Conservation (phyloP, 805 yeast genomes). For the Saccharomycopsis oosterbeekiorum region DNA sequence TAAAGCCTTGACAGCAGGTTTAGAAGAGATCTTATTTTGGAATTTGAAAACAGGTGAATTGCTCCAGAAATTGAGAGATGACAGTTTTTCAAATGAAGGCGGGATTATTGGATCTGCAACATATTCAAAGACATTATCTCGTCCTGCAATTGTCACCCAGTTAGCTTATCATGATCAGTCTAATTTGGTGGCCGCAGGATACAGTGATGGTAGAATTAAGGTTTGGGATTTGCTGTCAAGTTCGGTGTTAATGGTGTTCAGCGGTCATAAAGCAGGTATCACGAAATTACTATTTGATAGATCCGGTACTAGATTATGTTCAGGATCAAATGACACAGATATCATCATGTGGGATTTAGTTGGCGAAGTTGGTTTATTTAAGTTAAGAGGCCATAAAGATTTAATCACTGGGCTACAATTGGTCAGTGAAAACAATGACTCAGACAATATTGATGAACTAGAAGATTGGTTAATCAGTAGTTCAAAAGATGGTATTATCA, state of each 20-base stretch:
- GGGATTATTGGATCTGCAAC: conserved; percentile 51
- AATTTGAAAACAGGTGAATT: conserved; percentile 85
- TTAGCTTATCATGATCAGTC: conserved; percentile 52
- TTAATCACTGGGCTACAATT: conserved; percentile 70
- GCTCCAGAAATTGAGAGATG: conserved; percentile 46
- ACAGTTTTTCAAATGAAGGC: conserved; percentile 21
- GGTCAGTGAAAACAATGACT: conserved; percentile 25
- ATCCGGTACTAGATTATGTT: conserved; percentile 74
- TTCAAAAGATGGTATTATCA: conserved; percentile 83
- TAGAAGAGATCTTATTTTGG: conserved; percentile 84
- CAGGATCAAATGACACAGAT: conserved; percentile 80
- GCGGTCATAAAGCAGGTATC: conserved; percentile 86
- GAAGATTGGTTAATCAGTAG: conserved; percentile 68
- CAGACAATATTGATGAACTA: conserved; percentile 33
- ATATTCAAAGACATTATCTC: conserved; percentile 46
- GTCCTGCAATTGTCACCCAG: conserved; percentile 56
- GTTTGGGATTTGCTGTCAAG: conserved; percentile 85
- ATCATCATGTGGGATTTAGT: conserved; percentile 93
- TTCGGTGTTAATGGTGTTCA: conserved; percentile 67
- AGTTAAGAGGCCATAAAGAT: conserved; percentile 82
- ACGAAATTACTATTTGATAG: conserved; percentile 59
- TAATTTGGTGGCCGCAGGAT: conserved; percentile 78
- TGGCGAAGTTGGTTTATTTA: conserved; percentile 79
- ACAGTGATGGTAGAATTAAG: conserved; percentile 79
- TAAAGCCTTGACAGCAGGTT: conserved; percentile 65